Conservation (phyloP, 495 filamentous ascomycete genomes). For the Rhypophila decipiens region DNA sequence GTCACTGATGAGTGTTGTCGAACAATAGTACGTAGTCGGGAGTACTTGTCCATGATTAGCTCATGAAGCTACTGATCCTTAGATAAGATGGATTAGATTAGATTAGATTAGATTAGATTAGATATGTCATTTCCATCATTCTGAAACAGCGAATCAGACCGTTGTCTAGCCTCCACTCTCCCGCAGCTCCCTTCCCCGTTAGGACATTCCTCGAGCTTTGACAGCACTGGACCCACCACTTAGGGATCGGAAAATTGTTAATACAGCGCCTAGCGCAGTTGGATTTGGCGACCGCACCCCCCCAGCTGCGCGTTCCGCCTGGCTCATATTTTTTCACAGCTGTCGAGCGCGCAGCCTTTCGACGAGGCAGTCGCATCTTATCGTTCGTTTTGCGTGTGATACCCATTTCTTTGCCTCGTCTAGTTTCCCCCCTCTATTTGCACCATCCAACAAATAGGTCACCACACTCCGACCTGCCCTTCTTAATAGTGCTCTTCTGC, state of each 20-base stretch:
- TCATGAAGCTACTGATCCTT: neutral
- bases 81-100: slow-evolving; percentile 1
- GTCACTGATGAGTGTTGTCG: too few relatives aligned
- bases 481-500: neutral
- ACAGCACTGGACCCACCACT: neutral
- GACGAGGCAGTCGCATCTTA: slow-evolving; percentile 5
- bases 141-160: too few relatives aligned
- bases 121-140: too few relatives aligned
- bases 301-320: slow-evolving; percentile 19
- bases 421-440: neutral
- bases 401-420: slow-evolving; percentile 1
- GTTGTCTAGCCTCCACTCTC: neutral
- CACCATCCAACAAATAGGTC: too few relatives aligned
- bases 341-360: slow-evolving; percentile 9
- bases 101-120: slow-evolving; percentile 5
- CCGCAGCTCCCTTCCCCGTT: neutral
- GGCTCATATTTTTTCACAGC: slow-evolving; percentile 22
- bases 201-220: too few relatives aligned
- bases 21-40: too few relatives aligned
- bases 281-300: slow-evolving; percentile 23
- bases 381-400: neutral
- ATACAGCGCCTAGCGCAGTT: slow-evolving; percentile 24
- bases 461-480: neutral
- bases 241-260: slow-evolving; percentile 11
- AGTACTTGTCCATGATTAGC: too few relatives aligned